Evolutionary conservation across 1,139 yeast genomes (phyloP), one percentile per base, ranked within the genome.

Genomic region (Geotrichum siamense): DNA sequence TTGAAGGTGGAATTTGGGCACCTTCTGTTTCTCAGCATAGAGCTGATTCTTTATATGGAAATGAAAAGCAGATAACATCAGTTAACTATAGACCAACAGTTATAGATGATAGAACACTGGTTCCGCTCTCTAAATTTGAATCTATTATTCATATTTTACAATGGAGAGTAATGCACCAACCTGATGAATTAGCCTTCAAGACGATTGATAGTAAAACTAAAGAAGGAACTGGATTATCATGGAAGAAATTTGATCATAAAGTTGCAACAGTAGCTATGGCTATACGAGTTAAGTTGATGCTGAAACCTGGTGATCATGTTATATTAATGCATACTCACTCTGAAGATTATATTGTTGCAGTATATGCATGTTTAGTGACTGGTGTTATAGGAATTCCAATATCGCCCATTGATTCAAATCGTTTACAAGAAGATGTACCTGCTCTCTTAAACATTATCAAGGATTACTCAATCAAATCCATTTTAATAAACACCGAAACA

Each of bases 1-100:
- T 79, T 2, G 68, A 72, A 37, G 94, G 94, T 16, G 94, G 95
- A 1, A 79, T 86, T n/a, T 86, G 95, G 95, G 78, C 91, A 1
- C 79, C 78, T 0, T 76, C 78, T 42, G 78, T 82, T 0, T 78
- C 93, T 0, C 69, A 70, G 31, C 60, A 76, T 31, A 67, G 94
- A 48, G 63, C 69, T 12, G 67, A 72, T 9, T 71, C 82, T 1
- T 66, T 76, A 33, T 61, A 55, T 20, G 64, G 60, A 39, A 69
- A 71, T 1, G 78, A 72, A 30, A 63, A 65, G 49, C 98, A 91
- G 59, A 75, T 75, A 44, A 84, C 86, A 55, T 76, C 86, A 48
- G 73, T 85, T 15, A 96, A 86, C 57, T 75, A 78, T 57, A 70
- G 94, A 44, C 83, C 79, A 16, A 72, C 74, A 22, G 78, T 87